Conservation (phyloP, 2,329 filamentous ascomycete genomes). For the Fonsecaea erecta region DNA sequence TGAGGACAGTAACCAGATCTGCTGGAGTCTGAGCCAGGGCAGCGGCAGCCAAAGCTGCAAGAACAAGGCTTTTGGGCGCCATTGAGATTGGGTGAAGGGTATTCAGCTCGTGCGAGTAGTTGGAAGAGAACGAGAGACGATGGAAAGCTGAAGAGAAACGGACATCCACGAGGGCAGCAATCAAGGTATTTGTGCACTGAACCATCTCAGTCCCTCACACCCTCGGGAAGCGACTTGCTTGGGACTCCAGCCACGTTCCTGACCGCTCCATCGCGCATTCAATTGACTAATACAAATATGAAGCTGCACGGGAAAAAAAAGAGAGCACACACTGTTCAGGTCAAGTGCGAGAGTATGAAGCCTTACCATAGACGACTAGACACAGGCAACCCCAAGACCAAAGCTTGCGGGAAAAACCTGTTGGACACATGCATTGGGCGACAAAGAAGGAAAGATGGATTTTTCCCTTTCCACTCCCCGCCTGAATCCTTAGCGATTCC, state of each 20-base stretch:
- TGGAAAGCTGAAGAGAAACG: background rate
- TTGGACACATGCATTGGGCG: background rate
- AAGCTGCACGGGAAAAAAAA: background rate
- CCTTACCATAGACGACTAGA: background rate
- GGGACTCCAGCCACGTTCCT: background rate
- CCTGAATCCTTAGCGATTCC: background rate
- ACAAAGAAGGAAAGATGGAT: background rate
- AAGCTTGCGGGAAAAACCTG: background rate
- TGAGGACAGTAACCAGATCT: constrained; percentile 22
- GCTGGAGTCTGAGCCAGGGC: constrained; percentile 9
- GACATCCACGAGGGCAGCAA: background rate
- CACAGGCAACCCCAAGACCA: background rate
- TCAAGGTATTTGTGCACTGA: background rate
- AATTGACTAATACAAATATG: background rate
- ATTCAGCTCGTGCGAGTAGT: background rate
- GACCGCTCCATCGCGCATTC: background rate
- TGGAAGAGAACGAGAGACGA: background rate
- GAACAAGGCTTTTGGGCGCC: constrained; percentile 1
- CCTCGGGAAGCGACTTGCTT: background rate
- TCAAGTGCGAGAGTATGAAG: background rate
- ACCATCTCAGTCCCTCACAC: background rate
- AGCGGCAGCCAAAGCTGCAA: constrained; percentile 19
- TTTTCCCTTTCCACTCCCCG: background rate
- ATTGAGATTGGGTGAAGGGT: background rate
- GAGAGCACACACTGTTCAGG: background rate